Evolutionary conservation across 768 basidiomycete genomes (phyloP).

Genomic region (Galerina sulciceps): DNA sequence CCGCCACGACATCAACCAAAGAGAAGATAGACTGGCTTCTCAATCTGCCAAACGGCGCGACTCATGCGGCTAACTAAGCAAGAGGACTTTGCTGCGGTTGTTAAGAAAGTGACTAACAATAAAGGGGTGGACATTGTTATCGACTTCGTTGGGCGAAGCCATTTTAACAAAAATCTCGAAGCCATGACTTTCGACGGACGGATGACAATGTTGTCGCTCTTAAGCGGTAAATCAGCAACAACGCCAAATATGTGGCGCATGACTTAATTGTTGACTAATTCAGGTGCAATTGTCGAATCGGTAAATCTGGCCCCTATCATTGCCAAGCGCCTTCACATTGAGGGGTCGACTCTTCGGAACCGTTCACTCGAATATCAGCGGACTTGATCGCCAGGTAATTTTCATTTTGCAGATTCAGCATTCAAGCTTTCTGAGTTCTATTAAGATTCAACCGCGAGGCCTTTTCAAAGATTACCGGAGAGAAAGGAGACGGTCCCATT

Average conservation of each 20-base stretch:
- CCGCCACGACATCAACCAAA: slow-evolving; percentile 83
- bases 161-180: slow-evolving; percentile 77
- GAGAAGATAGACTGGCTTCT: slow-evolving; percentile 84
- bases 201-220: slow-evolving; percentile 67
- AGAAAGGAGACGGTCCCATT: slow-evolving; percentile 60
- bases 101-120: slow-evolving; percentile 66
- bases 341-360: slow-evolving; percentile 86
- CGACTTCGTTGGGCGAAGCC: slow-evolving; percentile 80
- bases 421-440: slow-evolving; percentile 3
- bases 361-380: slow-evolving; percentile 78
- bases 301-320: slow-evolving; percentile 71
- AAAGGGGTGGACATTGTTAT: slow-evolving; percentile 84
- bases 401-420: not conserved
- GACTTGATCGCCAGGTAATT: slow-evolving; percentile 63
- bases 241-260: slow-evolving; percentile 1
- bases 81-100: slow-evolving; percentile 76
- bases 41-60: slow-evolving; percentile 67
- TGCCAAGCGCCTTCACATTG: slow-evolving; percentile 84
- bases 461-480: slow-evolving; percentile 61
- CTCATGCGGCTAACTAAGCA: slow-evolving; percentile 83
- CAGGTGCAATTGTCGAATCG: slow-evolving; percentile 56
- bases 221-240: slow-evolving; percentile 58
- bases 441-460: slow-evolving; percentile 58
- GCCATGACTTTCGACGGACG: slow-evolving; percentile 72
- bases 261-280: not conserved